phyloP scores from a whole-genome alignment of 2,329 filamentous ascomycete species.

The Paecilomyces formosus region DNA sequence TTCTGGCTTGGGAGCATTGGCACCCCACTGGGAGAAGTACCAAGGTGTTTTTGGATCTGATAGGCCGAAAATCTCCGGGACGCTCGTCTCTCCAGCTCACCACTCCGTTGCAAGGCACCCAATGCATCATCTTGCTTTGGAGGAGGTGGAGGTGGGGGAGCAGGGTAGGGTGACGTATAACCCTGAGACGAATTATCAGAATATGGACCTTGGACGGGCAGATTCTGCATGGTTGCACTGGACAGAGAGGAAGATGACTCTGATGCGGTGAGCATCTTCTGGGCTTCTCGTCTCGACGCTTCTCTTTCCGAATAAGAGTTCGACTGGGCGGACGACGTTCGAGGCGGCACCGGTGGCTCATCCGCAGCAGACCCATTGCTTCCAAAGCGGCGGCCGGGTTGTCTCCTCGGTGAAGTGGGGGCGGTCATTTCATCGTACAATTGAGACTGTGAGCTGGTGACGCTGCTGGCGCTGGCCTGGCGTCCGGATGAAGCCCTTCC shows the following conservation, averaged over 20 bases:
- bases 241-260: slow-evolving; percentile 36
- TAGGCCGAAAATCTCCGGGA: slow-evolving; percentile 93
- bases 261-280: slow-evolving; percentile 22
- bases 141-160: slow-evolving; percentile 70
- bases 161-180: slow-evolving; percentile 45
- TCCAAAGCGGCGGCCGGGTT: slow-evolving; percentile 26
- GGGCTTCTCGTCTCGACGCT: slow-evolving; percentile 30
- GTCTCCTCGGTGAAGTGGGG: slow-evolving; percentile 24
- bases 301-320: slow-evolving; percentile 31
- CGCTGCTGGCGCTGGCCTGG: slow-evolving; percentile 42
- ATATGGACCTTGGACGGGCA: slow-evolving; percentile 67
- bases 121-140: slow-evolving; percentile 84
- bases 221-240: slow-evolving; percentile 68
- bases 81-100: slow-evolving; percentile 84
- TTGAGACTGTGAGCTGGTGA: slow-evolving; percentile 36
- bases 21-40: slow-evolving; percentile 70
- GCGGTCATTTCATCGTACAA: slow-evolving; percentile 33
- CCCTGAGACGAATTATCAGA: slow-evolving; percentile 46
- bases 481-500: slow-evolving; percentile 29
- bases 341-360: slow-evolving; percentile 17
- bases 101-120: slow-evolving; percentile 81
- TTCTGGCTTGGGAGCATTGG: slow-evolving; percentile 64
- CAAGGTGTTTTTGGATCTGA: slow-evolving; percentile 91
- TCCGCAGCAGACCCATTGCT: slow-evolving; percentile 33
- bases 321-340: slow-evolving; percentile 13